Evolutionary conservation across 345 rosid genomes (phyloP).

Genomic region (Eucalyptus albens): DNA sequence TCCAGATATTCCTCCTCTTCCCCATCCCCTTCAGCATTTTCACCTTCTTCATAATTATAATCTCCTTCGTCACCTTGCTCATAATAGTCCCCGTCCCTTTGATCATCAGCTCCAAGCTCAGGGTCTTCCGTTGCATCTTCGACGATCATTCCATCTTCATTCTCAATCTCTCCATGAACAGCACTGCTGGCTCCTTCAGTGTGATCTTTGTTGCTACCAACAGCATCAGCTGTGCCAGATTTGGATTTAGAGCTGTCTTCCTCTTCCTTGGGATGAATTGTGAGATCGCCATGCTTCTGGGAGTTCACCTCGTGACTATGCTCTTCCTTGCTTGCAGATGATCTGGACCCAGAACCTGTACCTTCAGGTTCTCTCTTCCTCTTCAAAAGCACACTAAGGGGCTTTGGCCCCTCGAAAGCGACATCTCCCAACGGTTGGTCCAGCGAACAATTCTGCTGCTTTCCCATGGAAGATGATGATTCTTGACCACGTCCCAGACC

Average conservation of each 20-base stretch:
- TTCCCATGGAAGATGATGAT: conserved; percentile 19
- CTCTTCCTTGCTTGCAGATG: conserved; percentile 9
- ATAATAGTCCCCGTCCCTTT: conserved; percentile 27
- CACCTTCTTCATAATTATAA: conserved; percentile 56
- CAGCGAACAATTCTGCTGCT: conserved; percentile 31
- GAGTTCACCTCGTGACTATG: background rate
- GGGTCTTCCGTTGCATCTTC: conserved; percentile 36
- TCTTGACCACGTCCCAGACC: conserved; percentile 15
- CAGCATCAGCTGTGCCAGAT: background rate
- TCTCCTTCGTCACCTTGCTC: conserved; percentile 68
- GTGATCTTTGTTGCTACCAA: conserved; percentile 17
- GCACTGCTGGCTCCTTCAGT: background rate
- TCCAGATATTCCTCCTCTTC: conserved; percentile 41
- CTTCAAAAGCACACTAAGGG: conserved; percentile 77
- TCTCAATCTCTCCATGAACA: conserved; percentile 4
- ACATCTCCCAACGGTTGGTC: conserved; percentile 27
- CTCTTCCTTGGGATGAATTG: background rate
- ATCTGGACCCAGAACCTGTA: background rate
- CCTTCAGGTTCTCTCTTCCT: conserved; percentile 55
- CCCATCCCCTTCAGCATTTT: conserved; percentile 24
- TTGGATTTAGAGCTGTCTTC: background rate
- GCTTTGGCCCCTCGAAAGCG: conserved; percentile 78
- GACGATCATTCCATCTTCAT: conserved; percentile 19
- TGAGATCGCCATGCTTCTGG: background rate
- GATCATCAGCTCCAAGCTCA: conserved; percentile 39